A percentile compares a stretch with the other conserved stretches of the same genome.
Evolutionary conservation across 1,284 basidiomycete genomes (phyloP).

Genomic region (Ganoderma sinense): DNA sequence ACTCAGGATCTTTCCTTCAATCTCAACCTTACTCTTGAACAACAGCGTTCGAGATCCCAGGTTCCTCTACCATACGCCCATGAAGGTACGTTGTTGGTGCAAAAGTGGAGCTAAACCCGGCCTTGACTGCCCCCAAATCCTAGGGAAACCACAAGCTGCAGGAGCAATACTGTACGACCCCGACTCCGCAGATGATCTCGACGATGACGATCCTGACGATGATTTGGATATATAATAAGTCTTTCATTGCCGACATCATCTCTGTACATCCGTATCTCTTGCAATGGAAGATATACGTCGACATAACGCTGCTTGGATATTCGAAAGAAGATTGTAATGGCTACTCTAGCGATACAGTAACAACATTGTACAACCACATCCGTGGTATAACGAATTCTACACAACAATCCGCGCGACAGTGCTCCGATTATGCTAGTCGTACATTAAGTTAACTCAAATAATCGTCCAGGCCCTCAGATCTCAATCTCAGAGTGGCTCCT

Average conservation of each 20-base stretch:
- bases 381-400: conserved; percentile 1
- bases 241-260: background rate
- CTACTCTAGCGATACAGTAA: conserved; percentile 12
- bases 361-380: conserved; percentile 4
- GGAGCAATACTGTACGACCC: conserved; percentile 77
- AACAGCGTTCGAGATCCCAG: conserved; percentile 78
- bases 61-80: conserved; percentile 91
- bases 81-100: conserved; percentile 59
- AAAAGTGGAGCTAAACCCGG: background rate
- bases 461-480: background rate
- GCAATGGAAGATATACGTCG: background rate
- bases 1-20: conserved; percentile 85
- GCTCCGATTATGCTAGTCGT: conserved; percentile 10
- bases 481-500: conserved; percentile 16
- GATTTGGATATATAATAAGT: conserved; percentile 76
- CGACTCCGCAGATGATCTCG: conserved; percentile 88
- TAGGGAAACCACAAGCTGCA: conserved; percentile 37
- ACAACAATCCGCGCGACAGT: background rate
- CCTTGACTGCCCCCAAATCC: background rate
- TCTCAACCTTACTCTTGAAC: conserved; percentile 83
- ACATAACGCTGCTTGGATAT: background rate
- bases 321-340: background rate
- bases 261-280: background rate
- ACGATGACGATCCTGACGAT: conserved; percentile 91
- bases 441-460: background rate